A percentile compares a stretch with the other conserved stretches of the same genome.
Evolutionary conservation across 2,329 filamentous ascomycete species (phyloP).

Genomic region (Cladobotryum mycophilum): DNA sequence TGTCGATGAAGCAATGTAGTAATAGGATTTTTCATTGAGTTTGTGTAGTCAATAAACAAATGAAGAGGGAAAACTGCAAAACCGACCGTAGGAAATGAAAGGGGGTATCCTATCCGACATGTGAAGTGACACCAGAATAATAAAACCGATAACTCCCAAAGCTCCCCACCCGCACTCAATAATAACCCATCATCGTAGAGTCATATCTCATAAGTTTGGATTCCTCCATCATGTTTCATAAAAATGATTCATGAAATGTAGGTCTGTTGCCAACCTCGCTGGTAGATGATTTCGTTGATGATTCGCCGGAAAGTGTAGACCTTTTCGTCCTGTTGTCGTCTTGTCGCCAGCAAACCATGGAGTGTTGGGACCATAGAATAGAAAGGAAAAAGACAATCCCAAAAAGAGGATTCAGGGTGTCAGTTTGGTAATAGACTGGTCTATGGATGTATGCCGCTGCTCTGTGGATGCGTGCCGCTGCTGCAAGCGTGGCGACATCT

Average conservation of each 20-base stretch:
- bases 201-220: too few relatives aligned
- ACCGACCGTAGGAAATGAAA: constrained; percentile 10
- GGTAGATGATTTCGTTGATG: too few relatives aligned
- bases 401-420: constrained; percentile 11
- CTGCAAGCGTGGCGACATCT: constrained; percentile 54
- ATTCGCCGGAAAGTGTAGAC: too few relatives aligned
- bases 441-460: constrained; percentile 56
- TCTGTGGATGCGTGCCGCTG: constrained; percentile 58
- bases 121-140: constrained; percentile 13
- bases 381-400: not conserved
- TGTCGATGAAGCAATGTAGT: not conserved
- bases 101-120: constrained; percentile 37
- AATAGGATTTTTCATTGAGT: not conserved
- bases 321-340: too few relatives aligned
- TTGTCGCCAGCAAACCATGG: not conserved
- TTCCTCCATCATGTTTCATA: too few relatives aligned
- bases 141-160: constrained; percentile 17
- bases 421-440: constrained; percentile 44
- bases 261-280: too few relatives aligned
- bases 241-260: too few relatives aligned
- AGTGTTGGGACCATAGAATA: not conserved
- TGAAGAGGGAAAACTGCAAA: not conserved
- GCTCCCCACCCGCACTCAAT: not conserved
- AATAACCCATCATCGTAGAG: too few relatives aligned
- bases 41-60: not conserved